Base-by-base conservation (phyloP, 345 rosid genomes). In the Ceriops zippeliana region DNA sequence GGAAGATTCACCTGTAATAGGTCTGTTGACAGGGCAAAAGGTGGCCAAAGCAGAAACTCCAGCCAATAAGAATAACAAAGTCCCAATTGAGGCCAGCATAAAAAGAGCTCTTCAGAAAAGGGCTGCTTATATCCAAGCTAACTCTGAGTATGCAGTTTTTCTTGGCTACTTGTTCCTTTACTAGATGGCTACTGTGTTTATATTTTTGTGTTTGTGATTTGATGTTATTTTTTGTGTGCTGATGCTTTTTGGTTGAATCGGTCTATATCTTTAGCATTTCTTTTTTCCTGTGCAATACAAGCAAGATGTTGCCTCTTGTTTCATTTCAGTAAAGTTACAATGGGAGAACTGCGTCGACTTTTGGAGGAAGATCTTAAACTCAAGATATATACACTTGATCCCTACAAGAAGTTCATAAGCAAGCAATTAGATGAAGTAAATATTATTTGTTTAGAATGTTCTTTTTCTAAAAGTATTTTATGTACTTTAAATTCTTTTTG, bases 291-390 rank as follows among this genome's bases (percentile, higher is more conserved):
- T 47, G 19, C 63, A 59, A 49, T 49, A 58, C 53, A 61, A 59
- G 65, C 52, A 69, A 61, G 37, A 35, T 46, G 22, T 28, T 67
- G 20, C 47, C 52, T n/a, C 66, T 67, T 76, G 52, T 52, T 73
- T 62, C 16, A 59, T 76, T 65, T 63, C 83, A 93, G 96, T 63
- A 62, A 79, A 70, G 73, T 91, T 70, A 86, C 97, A 21, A 83
- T 95, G 96, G 89, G 83, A 59, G 86, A 85, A 69, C 87, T 87
- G 68, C 96, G 96, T 70, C 82, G 97, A 34, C 84, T 87, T 63
- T 75, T 91, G 78, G 99, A 95, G 84, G 81, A 83, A 77, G 99
- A 95, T 83, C 91, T 95, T 75, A 70, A 81, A 62, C 82, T 91
- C 49, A 86, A 85, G 52, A 85, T 86, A 63, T 11, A 52, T 82